Evolutionary conservation across 2,329 filamentous ascomycete species (phyloP), one percentile per base, ranked within the genome.

Genomic region (Colletotrichum camelliae): DNA sequence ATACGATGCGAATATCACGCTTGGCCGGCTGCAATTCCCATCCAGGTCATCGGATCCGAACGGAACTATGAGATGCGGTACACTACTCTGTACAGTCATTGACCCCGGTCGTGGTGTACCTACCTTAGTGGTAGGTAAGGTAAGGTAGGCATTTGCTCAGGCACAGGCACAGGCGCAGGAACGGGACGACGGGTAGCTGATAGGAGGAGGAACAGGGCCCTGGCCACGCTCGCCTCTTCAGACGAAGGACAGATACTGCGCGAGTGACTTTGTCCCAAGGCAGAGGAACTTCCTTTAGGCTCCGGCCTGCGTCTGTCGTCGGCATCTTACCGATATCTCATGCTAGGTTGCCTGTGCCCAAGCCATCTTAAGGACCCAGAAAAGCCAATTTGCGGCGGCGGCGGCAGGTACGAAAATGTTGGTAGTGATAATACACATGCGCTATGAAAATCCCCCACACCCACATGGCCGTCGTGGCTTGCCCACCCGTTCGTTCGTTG

Each of bases 41-140:
- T 24, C 72, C 72, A 72, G 29, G 35, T 39, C 21, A 29, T 43
- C 68, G 72, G 72, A 66, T 67, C 61, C 72, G 67, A 72, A 75
- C 39, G 43, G 65, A 29, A 37, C 37, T n/a, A 18, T n/a, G 39
- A 48, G 39, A 48, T 48, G 18, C 39, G 39, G 39, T 48, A n/a
- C 39, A 9, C 18, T n/a, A 48, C 9, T n/a, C 39, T 33, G 10
- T 10, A 33, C 8, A 33, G 33, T 16, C 37, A 18, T 7, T 37
- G 15, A 16, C 37, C 37, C 37, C 16, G 37, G 37, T 39, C 37
- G 37, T 39, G 37, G 37, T 24, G 24, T 24, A 24, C 24, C 24
- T 24, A 24, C 24, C 24, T 24, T 24, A 24, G 24, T 24, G 31
- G 31, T 31, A 31, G 31, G 31, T 31, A 31, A 15, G 33, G 33